Percentiles rank a stretch among this genome's conserved stretches.
phyloP scores from a whole-genome alignment of 2,329 filamentous ascomycete species.

The Catunica adiposa region DNA sequence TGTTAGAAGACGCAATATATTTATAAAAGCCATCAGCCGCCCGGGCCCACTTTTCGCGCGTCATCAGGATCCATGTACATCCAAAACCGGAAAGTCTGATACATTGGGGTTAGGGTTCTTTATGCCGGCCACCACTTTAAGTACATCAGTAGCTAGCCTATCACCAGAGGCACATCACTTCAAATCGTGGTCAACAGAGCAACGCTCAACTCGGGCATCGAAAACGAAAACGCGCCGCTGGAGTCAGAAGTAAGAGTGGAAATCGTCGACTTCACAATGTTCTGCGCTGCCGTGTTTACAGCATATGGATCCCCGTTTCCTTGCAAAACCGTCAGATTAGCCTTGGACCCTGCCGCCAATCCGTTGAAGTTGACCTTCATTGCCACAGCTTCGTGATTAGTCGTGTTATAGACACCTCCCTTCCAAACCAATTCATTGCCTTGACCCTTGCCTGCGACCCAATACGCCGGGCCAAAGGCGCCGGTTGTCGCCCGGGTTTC shows the following conservation, averaged over 20 bases:
- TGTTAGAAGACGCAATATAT: not conserved
- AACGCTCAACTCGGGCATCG: slow-evolving; percentile 37
- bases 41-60: not conserved
- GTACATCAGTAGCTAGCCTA: too few species aligned
- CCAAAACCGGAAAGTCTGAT: too few species aligned
- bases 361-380: slow-evolving; percentile 31
- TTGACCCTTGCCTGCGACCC: slow-evolving; percentile 31
- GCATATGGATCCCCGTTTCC: slow-evolving; percentile 28
- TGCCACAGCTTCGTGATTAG: slow-evolving; percentile 27
- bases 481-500: slow-evolving; percentile 29
- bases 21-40: not conserved
- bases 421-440: slow-evolving; percentile 31
- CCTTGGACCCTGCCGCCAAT: slow-evolving; percentile 24
- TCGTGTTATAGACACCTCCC: slow-evolving; percentile 36
- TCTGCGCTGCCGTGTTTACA: slow-evolving; percentile 28
- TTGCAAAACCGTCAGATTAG: slow-evolving; percentile 29
- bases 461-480: slow-evolving; percentile 31
- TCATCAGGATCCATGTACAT: not conserved
- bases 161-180: not conserved
- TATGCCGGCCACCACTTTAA: too few species aligned
- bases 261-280: slow-evolving; percentile 31
- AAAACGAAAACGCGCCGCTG: slow-evolving; percentile 34
- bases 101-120: too few species aligned
- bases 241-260: slow-evolving; percentile 25
- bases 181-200: slow-evolving; percentile 33